Evolutionary conservation across 371 early-diverging fungal genomes (phyloP), one percentile per base, ranked within the genome.

Genomic region (Dichotomocladium elegans): DNA sequence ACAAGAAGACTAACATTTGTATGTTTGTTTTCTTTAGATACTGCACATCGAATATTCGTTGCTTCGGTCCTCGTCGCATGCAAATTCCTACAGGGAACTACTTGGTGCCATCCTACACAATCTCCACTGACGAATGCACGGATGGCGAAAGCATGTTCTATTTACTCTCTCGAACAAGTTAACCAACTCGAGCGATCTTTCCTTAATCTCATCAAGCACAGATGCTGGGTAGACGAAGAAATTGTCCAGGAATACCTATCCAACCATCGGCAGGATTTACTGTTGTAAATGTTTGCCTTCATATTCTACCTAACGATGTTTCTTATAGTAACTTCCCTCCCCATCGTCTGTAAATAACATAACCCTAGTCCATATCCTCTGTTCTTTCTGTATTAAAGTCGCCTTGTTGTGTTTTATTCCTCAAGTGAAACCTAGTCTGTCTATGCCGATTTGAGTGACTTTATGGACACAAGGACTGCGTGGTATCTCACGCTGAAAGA

Each of bases 141-240:
- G 5, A 51, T 66, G 46, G 47, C 53, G 9, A 27, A 37, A 10
- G 27, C 63, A 9, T 60, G 62, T 40, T 51, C 50, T 25, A 63
- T 66, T 4, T 66, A 59, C 22, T 56, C 60, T 10, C 60, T 62
- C 19, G 30, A 48, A 14, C 56, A 63, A 27, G 50, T 66, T 17
- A 62, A 66, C 26, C 53, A 59, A 22, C 29, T 66, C 4, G 67
- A 66, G 28, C 53, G 60, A 12, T 59, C 67, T 6, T 66, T 66
- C 27, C 52, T 66, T 5, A 62, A 59, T 22, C 47, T 66, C 17
- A 66, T 66, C 17, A 49, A 63, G 24, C 57, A 66, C 30, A 29
- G 43, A 11, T 66, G 67, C 34, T 66, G 67, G 67, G 63, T 66
- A 10, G 63, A 66, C 28, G 53, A 45, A 21, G 28, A 33, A 11